These are phyloP conservation scores for Phytophthora foliorum DNA, from an alignment of 352 stramenopile species.

Conservation along the genomic window DNA sequence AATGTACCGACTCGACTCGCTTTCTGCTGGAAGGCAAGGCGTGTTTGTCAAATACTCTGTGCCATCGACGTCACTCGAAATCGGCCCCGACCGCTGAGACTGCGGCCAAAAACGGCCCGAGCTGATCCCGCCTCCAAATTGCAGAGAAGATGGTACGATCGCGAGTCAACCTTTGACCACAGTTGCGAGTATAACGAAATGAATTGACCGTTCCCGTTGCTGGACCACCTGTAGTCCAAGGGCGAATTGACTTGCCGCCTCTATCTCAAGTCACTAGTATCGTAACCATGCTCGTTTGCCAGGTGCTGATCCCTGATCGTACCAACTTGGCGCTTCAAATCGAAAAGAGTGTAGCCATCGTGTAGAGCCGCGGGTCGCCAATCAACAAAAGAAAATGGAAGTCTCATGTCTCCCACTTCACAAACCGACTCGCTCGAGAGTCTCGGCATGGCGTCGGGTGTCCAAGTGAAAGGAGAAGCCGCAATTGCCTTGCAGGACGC, in stretches of 20 bases:
- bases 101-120: background rate
- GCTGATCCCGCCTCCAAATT: background rate
- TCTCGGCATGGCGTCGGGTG: conserved; percentile 34
- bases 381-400: conserved; percentile 40
- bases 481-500: background rate
- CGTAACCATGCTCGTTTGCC: too few species aligned
- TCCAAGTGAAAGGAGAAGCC: conserved; percentile 19
- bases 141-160: background rate
- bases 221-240: too few species aligned
- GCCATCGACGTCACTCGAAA: background rate
- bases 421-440: too few species aligned
- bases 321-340: conserved; percentile 10
- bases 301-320: background rate
- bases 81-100: conserved; percentile 3
- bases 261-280: too few species aligned
- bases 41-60: background rate
- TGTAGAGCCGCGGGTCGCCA: conserved; percentile 8
- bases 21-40: background rate
- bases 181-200: too few species aligned
- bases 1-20: too few species aligned
- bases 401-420: conserved; percentile 27
- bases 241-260: too few species aligned
- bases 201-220: too few species aligned
- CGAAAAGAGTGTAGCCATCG: conserved; percentile 19
- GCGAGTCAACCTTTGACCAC: background rate